Evolutionary conservation across 2,329 filamentous ascomycete genomes (phyloP), one percentile per base, ranked within the genome.

Genomic region (Aspergillus puulaauensis): DNA sequence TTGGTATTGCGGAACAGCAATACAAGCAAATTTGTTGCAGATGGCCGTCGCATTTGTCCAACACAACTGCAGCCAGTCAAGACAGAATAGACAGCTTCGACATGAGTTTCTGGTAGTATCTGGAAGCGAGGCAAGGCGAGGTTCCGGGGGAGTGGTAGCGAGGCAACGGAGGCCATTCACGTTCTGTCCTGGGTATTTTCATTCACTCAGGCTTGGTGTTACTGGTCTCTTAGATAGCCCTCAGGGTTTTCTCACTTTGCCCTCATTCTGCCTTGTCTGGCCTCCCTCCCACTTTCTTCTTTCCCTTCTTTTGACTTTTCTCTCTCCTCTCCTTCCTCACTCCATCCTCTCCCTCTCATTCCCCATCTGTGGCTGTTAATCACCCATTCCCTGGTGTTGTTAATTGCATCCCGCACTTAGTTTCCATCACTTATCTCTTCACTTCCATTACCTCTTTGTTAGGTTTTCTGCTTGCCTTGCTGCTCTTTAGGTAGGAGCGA

Each of bases 141-240:
- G 14, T 21, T 6, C 15, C 27, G 21, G n/a, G 31, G 17, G 17
- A 7, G 12, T 31, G 27, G 27, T 31, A 31, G 27, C 27, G 9
- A 31, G 27, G 9, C 27, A 31, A 31, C 27, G 8, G 8, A 31
- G 9, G 27, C 27, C 27, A 31, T 31, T 31, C 27, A 31, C 9
- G 9, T 9, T 48, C 11, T 51, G 4, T 17, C 19, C 19, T 24
- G 15, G 21, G 5, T 43, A 33, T 11, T 33, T 27, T 14, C 7
- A 48, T 57, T 60, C 58, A 57, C 46, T 57, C 15, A 21, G 40
- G 19, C 49, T 12, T 31, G 11, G 55, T 40, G 23, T 41, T 47
- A 39, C 46, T 21, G 23, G 46, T 12, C 21, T 37, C 44, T 43
- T 6, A 46, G 27, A 37, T 37, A 21, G 24, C 37, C 41, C 50